Evolutionary conservation across 805 yeast species (phyloP).

Genomic region (Saturnispora galanensis): DNA sequence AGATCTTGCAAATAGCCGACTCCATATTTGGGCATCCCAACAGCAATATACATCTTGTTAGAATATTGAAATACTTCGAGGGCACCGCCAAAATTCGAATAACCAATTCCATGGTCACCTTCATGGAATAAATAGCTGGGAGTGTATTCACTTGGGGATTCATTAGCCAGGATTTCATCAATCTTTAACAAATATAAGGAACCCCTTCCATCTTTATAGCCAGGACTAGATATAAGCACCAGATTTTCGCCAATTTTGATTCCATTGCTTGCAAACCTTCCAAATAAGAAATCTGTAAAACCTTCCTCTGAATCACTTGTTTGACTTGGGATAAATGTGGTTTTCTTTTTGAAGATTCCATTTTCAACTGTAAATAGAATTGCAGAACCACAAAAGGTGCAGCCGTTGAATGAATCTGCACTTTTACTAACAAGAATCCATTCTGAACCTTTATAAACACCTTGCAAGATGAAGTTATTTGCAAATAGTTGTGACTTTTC

Average conservation of each 20-base stretch:
- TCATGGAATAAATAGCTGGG: constrained; percentile 14
- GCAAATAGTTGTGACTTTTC: constrained; percentile 23
- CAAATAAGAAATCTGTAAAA: constrained; percentile 2
- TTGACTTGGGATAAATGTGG: constrained; percentile 13
- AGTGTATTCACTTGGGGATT: neutral
- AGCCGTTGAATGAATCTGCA: constrained; percentile 19
- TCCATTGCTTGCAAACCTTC: constrained; percentile 18
- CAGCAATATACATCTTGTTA: constrained; percentile 19
- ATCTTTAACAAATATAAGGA: constrained; percentile 35
- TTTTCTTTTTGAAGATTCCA: constrained; percentile 5
- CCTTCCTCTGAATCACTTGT: neutral
- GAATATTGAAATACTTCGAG: constrained; percentile 23
- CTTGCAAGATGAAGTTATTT: constrained; percentile 18
- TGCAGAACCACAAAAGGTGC: constrained; percentile 34
- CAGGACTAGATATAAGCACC: constrained; percentile 30
- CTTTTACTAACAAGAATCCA: constrained; percentile 26
- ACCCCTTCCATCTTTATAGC: constrained; percentile 30
- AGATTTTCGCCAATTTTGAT: constrained; percentile 9
- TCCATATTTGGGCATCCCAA: constrained; percentile 29
- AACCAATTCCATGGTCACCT: constrained; percentile 24
- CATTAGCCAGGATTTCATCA: constrained; percentile 5
- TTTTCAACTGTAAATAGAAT: constrained; percentile 18
- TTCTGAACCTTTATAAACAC: constrained; percentile 10
- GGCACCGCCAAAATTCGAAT: constrained; percentile 36
- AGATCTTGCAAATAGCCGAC: constrained; percentile 10